phyloP scores from a whole-genome alignment of 768 basidiomycete genomes.

The Galerina sulciceps region DNA sequence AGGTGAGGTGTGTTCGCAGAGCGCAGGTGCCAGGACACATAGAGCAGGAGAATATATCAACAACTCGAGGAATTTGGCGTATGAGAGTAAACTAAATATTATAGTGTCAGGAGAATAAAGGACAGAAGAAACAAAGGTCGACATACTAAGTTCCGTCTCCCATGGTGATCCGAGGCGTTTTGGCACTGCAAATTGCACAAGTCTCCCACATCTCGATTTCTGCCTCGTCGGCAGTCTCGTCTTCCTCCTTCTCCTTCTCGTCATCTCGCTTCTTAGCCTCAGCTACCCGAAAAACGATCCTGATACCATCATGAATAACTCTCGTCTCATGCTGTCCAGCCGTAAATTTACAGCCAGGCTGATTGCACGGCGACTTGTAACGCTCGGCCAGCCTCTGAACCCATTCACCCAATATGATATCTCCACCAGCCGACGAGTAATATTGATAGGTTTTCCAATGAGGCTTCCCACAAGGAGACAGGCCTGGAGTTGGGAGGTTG shows the following conservation, averaged over 20 bases:
- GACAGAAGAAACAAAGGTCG: background rate
- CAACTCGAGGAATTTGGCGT: conserved; percentile 62
- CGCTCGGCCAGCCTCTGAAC: conserved; percentile 35
- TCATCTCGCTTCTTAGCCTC: conserved; percentile 1
- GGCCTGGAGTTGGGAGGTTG: conserved; percentile 17
- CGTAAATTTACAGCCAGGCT: conserved; percentile 35
- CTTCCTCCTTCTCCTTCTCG: conserved; percentile 1
- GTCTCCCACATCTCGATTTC: conserved; percentile 39
- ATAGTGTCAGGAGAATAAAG: background rate
- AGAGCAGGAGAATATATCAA: conserved; percentile 49
- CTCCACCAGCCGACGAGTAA: conserved; percentile 37
- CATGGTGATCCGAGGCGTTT: conserved; percentile 39
- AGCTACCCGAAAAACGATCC: conserved; percentile 30
- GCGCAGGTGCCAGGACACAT: conserved; percentile 32
- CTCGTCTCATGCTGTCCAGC: conserved; percentile 48
- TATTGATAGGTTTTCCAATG: conserved; percentile 57
- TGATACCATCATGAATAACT: conserved; percentile 42
- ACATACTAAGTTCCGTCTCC: conserved; percentile 59
- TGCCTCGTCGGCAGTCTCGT: conserved; percentile 10
- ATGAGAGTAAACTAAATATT: conserved; percentile 50
- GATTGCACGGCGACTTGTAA: conserved; percentile 40
- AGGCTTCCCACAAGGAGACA: conserved; percentile 48
- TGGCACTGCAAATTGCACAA: conserved; percentile 50
- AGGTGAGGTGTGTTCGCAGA: conserved; percentile 54
- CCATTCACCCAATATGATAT: conserved; percentile 47